Evolutionary conservation across 305 asterid genomes (phyloP), one percentile per base, ranked within the genome.

Genomic region (Solanum hybrid): DNA sequence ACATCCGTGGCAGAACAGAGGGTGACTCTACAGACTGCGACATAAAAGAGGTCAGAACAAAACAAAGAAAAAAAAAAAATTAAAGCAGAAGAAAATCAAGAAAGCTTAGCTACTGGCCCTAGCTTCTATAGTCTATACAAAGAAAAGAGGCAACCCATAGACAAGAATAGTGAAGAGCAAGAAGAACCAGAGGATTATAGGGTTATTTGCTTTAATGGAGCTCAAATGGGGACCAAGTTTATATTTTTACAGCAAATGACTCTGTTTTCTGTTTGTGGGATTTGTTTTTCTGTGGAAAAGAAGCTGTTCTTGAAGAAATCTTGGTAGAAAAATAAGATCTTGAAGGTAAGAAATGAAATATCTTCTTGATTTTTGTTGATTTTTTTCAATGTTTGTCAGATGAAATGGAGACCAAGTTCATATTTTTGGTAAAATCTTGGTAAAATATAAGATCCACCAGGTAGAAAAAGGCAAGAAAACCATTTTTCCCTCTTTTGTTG

Each of bases 1-100:
- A 90, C 93, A 91, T 93, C 94, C 94, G 91, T 93, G 91, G 94
- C 94, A 91, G 92, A 92, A 90, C 91, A 91, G 90, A 90, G 69
- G 91, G 88, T 80, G 91, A 91, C 90, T 89, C 88, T 90, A 81
- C 90, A 82, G 89, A 39, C 80, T 74, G 91, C 35, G 61, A n/a
- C 69, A 57, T 39, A 74, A 35, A 57, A 8, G 28, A 12, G 37
- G 82, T 29, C 69, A 61, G 26, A 90, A 69, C 14, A 86, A 42
- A 13, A 90, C 84, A 28, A 74, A 87, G 31, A 11, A 79, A n/a
- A 36, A 79, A n/a, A 36, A 22, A 36, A 79, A 78, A 78, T 11
- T 78, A 79, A 74, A 74, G 42, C 75, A 13, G 64, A 79, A 35
- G 37, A 61, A 12, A 33, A 81, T 81, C 86, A 81, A 81, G 35